Evolutionary conservation across 768 basidiomycete species (phyloP), one percentile per base, ranked within the genome.

Genomic region (Galerina sulciceps): DNA sequence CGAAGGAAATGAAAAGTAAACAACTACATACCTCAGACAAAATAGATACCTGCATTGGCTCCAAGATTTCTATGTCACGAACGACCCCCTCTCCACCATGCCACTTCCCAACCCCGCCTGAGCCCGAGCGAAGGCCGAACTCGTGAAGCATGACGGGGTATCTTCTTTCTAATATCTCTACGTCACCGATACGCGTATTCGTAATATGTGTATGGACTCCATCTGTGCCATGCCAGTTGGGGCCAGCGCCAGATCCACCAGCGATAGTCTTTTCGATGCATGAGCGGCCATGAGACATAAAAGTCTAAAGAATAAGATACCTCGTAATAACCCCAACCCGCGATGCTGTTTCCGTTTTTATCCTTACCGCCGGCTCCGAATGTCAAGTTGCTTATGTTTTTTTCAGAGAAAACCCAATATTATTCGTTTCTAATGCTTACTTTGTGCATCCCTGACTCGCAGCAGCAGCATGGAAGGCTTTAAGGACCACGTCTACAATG

Each of bases 171-270:
- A 98, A 81, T 66, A 96, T 90, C 69, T 98, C 96, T 36, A 95
- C 89, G 65, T 98, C 96, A 18, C 93, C 93, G 42, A 95, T 95
- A 10, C 93, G 86, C 10, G 93, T 94, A 71, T 94, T 95, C 0
- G 95, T 95, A 65, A 94, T 94, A 68, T 95, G 93, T 1, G 93
- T 94, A 71, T 96, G 95, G 2, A 96, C 91, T 6, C 95, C 95
- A 22, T 91, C 92, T 14, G 93, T 94, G 3, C 96, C 96, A 66
- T 95, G 87, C 95, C 94, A 96, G 10, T 73, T 71, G 2, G 91
- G 88, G 0, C 96, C 95, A 0, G 96, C 94, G 4, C 96, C 96
- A 4, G 91, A 92, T 18, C 96, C 96, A 8, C 95, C 96, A 3
- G 93, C 94, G 55, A 97, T 94, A 0, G 96, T 98, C 91, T 94